Percentiles rank a stretch among this genome's conserved stretches.
Evolutionary conservation across 2,329 filamentous ascomycete genomes (phyloP).

Genomic region (Bipolaris cookei): DNA sequence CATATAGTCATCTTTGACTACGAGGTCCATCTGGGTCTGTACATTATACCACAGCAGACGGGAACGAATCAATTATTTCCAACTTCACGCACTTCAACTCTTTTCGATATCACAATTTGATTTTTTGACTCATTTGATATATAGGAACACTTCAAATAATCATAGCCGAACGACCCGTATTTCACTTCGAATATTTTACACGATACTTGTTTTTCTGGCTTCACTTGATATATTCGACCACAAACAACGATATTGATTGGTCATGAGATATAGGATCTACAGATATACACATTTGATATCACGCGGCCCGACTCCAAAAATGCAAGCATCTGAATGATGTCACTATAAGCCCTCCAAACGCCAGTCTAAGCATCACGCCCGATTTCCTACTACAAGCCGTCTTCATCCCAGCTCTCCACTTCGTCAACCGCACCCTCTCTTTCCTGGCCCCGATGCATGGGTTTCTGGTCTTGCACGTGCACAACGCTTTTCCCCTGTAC

Average conservation of each 20-base stretch:
- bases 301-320: conserved; percentile 11
- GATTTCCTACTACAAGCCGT: conserved; percentile 38
- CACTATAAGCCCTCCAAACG: conserved; percentile 4
- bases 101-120: background rate
- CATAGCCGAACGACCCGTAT: too few species aligned
- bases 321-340: conserved; percentile 14
- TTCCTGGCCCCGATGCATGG: conserved; percentile 61
- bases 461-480: conserved; percentile 76
- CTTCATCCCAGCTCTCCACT: conserved; percentile 80
- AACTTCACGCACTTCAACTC: conserved; percentile 35
- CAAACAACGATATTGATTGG: background rate
- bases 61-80: conserved; percentile 51
- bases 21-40: conserved; percentile 49
- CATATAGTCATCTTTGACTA: conserved; percentile 48
- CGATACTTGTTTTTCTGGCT: background rate
- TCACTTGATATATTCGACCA: background rate
- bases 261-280: conserved; percentile 8
- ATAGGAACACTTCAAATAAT: background rate
- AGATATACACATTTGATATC: conserved; percentile 21
- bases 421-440: conserved; percentile 81
- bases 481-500: conserved; percentile 80
- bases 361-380: background rate
- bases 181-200: too few species aligned
- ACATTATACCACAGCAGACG: conserved; percentile 52
- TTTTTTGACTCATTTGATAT: background rate